Evolutionary conservation across 2,329 filamentous ascomycete species (phyloP), one percentile per base, ranked within the genome.

Genomic region (Apiospora rasikravindrae): DNA sequence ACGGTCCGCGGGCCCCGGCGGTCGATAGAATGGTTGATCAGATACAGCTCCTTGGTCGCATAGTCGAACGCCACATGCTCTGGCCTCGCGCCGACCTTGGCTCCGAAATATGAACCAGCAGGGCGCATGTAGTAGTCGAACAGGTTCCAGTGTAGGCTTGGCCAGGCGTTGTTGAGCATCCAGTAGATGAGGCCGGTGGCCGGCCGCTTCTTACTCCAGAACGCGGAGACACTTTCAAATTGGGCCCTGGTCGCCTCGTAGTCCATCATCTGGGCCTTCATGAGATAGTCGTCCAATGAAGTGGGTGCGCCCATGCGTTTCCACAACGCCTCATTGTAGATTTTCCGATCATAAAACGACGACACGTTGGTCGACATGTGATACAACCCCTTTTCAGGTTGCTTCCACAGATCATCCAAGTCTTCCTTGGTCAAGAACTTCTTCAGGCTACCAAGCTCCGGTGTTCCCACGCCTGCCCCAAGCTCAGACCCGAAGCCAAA

Each of bases 101-200:
- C 84, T 3, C 90, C 90, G 72, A 87, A 92, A 73, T 89, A 92
- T 0, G 87, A 84, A 0, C 88, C 90, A 0, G 85, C 87, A 0
- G 89, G 86, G 29, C 86, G 86, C 53, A 91, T 79, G 74, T 91
- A 91, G 77, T 89, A 89, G 75, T 92, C 90, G 77, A 91, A 91
- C 7, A 91, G 80, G 70, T 89, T 88, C 90, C 90, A 92, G 76
- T 92, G 90, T 40, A 92, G 80, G 71, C 85, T 88, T 0, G 90
- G 90, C 89, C 90, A 92, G 0, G 90, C 90, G 66, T 87, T 87
- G 74, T 91, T 91, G 70, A 92, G 78, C 90, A 92, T 92, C 90
- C 90, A 92, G 81, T 92, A 92, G 22, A 92, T 87, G 67, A 88
- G 68, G 0, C 90, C 90, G 0, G 89, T 91, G 0, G 89, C 88